These are phyloP conservation scores for Cornus controversa DNA, from an alignment of 148 eudicot species.

Conservation along the genomic window DNA sequence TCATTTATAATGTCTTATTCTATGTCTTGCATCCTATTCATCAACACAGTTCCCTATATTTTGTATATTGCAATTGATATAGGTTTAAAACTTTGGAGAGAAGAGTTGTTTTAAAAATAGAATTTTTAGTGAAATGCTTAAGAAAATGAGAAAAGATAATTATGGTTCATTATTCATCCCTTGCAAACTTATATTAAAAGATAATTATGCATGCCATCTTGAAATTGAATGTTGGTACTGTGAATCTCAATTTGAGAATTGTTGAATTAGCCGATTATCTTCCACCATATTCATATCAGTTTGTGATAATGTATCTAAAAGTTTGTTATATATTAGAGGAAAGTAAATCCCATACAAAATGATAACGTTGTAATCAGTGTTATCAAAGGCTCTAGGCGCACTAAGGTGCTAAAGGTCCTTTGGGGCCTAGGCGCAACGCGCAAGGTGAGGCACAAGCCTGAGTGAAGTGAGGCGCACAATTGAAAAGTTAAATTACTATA, in stretches of 20 bases:
- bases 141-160: no score
- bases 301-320: background rate
- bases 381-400: no score
- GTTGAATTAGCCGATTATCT: background rate
- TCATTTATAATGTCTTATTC: background rate
- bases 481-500: no score
- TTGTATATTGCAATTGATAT: background rate
- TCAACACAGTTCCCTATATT: no score
- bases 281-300: background rate
- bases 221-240: background rate
- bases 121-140: no score
- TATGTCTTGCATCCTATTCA: background rate
- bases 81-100: no score
- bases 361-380: no score
- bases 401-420: no score
- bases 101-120: background rate
- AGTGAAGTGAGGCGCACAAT: no score
- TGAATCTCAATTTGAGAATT: background rate
- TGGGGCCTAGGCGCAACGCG: no score
- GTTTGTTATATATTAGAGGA: background rate
- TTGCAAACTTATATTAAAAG: background rate
- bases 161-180: no score
- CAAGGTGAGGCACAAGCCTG: no score
- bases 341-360: background rate
- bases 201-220: background rate